Evolutionary conservation across 192 early-diverging fungal genomes (phyloP), one percentile per base, ranked within the genome.

Genomic region (Helicostylum pulchrum): DNA sequence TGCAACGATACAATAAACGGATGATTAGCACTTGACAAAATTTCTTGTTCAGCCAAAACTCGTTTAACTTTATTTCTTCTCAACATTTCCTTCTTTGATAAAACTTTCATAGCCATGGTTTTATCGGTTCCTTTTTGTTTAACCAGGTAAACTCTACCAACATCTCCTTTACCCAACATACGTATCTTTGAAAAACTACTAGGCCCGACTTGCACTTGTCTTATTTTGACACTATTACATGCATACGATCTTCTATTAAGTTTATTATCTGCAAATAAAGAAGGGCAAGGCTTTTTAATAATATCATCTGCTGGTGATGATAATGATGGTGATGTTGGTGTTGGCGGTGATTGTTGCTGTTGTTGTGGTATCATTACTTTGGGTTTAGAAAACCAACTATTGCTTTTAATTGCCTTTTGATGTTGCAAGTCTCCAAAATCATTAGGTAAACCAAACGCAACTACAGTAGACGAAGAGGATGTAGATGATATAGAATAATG

Each of bases 21-120:
- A 66, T 94, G 90, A 77, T 94, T 94, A 49, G 88, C 83, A 17
- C 86, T 90, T 15, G 91, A 78, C 8, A 84, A 56, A 45, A 84
- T 84, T 56, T 84, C 82, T 57, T 99, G 96, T 77, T 97, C 96
- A 11, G 96, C 92, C 44, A 99, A 80, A 31, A 94, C 95, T 32
- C 96, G 87, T 72, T 97, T 96, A 70, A 99, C 90, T 78, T 99
- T 99, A 78, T 97, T 95, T 48, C 95, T 85, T 67, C 91, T 92
- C 56, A 99, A 86, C 96, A 99, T 99, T 73, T 97, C 96, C 54
- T 84, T 80, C 81, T 99, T 99, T 36, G 89, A 91, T 57, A 80
- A 51, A 14, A 84, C 82, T 84, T 99, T 99, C 95, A 99, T 97
- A 4, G 95, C 96, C 74, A 90, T 97, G 14, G 93, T 82, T 65